Percentiles rank a stretch among this genome's conserved stretches.
phyloP scores from a whole-genome alignment of 371 early-diverging fungal genomes.

The Mortierella sp. region DNA sequence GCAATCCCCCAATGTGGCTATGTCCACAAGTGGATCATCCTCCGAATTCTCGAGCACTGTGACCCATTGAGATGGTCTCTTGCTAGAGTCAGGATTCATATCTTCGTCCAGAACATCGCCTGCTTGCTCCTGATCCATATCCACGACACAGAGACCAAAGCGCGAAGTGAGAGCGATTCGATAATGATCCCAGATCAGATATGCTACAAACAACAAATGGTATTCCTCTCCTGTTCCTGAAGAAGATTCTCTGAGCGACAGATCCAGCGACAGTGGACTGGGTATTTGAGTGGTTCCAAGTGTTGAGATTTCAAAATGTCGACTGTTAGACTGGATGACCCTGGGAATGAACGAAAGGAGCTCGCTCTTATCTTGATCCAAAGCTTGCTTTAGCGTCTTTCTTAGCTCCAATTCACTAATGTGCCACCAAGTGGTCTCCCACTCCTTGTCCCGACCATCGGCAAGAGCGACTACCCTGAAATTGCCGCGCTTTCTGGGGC shows the following conservation, averaged over 20 bases:
- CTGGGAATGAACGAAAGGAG: background rate
- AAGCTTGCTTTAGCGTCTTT: background rate
- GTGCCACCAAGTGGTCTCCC: constrained; percentile 35
- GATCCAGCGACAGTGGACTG: background rate
- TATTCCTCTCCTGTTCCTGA: background rate
- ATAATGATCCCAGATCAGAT: constrained; percentile 39
- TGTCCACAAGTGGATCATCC: constrained; percentile 25
- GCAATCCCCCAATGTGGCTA: constrained; percentile 25
- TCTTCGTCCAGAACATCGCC: background rate
- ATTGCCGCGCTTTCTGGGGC: constrained; percentile 5
- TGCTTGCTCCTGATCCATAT: constrained; percentile 20
- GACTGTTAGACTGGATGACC: constrained; percentile 1
- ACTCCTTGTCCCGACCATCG: constrained; percentile 21
- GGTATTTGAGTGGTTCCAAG: background rate
- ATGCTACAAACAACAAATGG: constrained; percentile 23
- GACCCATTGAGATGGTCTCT: constrained; percentile 7
- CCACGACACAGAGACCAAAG: constrained; percentile 28
- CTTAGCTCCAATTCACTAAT: constrained; percentile 10
- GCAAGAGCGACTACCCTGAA: constrained; percentile 30
- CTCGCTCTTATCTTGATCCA: background rate
- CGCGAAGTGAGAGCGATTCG: constrained; percentile 21
- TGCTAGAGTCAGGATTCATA: background rate
- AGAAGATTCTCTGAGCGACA: background rate
- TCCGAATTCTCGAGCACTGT: constrained; percentile 12
- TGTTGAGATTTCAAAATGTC: constrained; percentile 12